Conservation (phyloP, 257 asterid species). For the Henckelia pumila region DNA sequence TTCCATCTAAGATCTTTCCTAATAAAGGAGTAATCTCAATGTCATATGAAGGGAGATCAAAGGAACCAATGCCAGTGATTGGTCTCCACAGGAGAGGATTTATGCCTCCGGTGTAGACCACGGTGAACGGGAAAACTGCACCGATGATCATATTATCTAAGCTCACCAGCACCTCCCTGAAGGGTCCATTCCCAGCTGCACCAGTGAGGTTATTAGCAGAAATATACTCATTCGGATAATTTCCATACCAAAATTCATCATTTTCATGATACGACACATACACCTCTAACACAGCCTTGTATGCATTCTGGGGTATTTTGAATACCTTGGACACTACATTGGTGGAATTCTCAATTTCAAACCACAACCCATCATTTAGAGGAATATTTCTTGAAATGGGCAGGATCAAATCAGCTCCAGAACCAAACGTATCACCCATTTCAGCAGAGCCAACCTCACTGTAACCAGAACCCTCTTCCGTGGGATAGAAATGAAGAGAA, state of each 20-base stretch:
- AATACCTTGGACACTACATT: conserved; percentile 33
- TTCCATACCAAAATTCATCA: conserved; percentile 57
- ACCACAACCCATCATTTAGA: conserved; percentile 57
- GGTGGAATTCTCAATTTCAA: conserved; percentile 43
- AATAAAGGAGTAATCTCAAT: conserved; percentile 53
- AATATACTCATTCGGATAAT: conserved; percentile 48
- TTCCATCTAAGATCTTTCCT: conserved; percentile 44
- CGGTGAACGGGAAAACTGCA: conserved; percentile 57
- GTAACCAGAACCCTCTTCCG: conserved; percentile 15
- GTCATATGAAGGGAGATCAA: conserved; percentile 53
- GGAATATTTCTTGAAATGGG: conserved; percentile 49
- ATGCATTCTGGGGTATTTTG: conserved; percentile 45
- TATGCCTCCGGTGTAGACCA: conserved; percentile 53
- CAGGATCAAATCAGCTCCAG: conserved; percentile 46
- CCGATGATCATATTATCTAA: conserved; percentile 39
- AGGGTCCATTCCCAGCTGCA: conserved; percentile 50
- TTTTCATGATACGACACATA: conserved; percentile 55
- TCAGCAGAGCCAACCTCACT: conserved; percentile 1
- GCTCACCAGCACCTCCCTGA: conserved; percentile 46
- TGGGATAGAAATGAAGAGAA: conserved; percentile 48
- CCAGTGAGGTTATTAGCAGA: conserved; percentile 28
- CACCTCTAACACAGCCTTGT: conserved; percentile 52
- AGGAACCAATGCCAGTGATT: conserved; percentile 49
- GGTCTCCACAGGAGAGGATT: conserved; percentile 62
- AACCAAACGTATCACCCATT: conserved; percentile 14